Percentiles rank a stretch among this genome's conserved stretches.
These are phyloP conservation scores for Lasiosphaeris hirsuta DNA, from an alignment of 495 filamentous ascomycete genomes.

Conservation along the genomic window DNA sequence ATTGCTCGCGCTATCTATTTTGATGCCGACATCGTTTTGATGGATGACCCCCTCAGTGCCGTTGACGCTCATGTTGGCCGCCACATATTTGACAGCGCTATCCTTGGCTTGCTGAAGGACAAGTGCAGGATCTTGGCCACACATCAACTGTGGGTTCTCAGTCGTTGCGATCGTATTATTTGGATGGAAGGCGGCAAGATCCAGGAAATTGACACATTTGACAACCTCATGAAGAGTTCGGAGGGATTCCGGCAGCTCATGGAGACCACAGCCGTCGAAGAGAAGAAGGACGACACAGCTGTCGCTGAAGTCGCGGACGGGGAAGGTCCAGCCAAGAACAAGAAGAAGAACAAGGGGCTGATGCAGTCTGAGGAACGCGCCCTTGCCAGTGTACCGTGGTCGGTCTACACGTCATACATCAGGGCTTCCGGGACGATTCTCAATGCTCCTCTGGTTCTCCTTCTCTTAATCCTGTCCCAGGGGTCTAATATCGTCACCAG, in stretches of 20 bases:
- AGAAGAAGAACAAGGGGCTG: conserved; percentile 60
- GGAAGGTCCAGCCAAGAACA: conserved; percentile 55
- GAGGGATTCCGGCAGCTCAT: conserved; percentile 74
- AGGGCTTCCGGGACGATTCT: conserved; percentile 73
- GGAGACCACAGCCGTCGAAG: conserved; percentile 74
- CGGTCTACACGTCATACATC: conserved; percentile 78
- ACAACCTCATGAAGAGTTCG: conserved; percentile 76
- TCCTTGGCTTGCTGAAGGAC: conserved; percentile 81
- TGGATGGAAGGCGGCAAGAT: conserved; percentile 87
- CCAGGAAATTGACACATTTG: conserved; percentile 79
- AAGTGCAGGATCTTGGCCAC: conserved; percentile 91
- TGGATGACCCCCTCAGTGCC: conserved; percentile 80
- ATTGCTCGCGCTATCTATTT: conserved; percentile 85
- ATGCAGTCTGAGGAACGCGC: conserved; percentile 93
- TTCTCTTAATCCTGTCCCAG: conserved; percentile 67
- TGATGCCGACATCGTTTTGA: conserved; percentile 73
- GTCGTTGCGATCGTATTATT: conserved; percentile 83
- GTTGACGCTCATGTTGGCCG: conserved; percentile 86
- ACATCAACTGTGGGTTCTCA: conserved; percentile 89
- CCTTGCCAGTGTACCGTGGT: conserved; percentile 76
- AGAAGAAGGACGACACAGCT: conserved; percentile 49
- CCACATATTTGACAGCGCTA: conserved; percentile 95
- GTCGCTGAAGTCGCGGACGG: conserved; percentile 41
- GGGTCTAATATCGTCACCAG: conserved; percentile 81
- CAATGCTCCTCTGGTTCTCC: conserved; percentile 61